Evolutionary conservation across 768 basidiomycete species (phyloP).

Genomic region (Baorangia bicolor): DNA sequence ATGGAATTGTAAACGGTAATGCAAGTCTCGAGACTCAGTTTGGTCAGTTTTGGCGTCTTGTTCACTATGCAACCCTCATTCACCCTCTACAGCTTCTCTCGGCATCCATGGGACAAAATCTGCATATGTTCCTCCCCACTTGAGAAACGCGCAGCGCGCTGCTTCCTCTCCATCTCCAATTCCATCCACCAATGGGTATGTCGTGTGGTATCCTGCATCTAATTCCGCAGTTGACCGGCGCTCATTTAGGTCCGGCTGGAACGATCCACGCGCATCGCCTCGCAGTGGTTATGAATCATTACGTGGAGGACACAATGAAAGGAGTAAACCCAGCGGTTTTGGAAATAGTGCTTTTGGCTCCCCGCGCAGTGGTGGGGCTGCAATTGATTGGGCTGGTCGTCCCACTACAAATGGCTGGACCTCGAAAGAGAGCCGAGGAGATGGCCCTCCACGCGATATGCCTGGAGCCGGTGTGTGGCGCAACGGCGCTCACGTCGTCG

Average conservation of each 20-base stretch:
- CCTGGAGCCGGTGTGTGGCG: conserved; percentile 72
- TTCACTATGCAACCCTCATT: not conserved
- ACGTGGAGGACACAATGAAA: conserved; percentile 42
- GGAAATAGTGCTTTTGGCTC: conserved; percentile 36
- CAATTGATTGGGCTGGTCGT: conserved; percentile 43
- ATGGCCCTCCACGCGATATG: conserved; percentile 47
- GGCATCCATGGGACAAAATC: conserved; percentile 68
- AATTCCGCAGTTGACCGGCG: conserved; percentile 18
- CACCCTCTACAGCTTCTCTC: conserved; percentile 57
- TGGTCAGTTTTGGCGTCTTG: conserved; percentile 42
- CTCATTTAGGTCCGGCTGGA: conserved; percentile 61
- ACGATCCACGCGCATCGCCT: conserved; percentile 71
- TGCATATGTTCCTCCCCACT: conserved; percentile 86
- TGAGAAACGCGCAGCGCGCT: conserved; percentile 86
- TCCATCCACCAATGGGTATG: conserved; percentile 52
- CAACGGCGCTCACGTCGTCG: conserved; percentile 85
- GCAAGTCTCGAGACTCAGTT: conserved; percentile 74
- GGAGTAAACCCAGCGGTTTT: conserved; percentile 41
- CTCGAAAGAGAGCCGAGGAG: conserved; percentile 30
- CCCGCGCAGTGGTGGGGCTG: conserved; percentile 31
- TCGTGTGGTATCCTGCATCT: conserved; percentile 14
- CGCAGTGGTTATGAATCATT: conserved; percentile 44
- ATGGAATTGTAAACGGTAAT: conserved; percentile 84
- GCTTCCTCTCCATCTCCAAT: conserved; percentile 48
- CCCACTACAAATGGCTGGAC: conserved; percentile 41